Percentiles rank a stretch among this genome's conserved stretches.
These are phyloP conservation scores for Gnaphalium uliginosum DNA, from an alignment of 129 eudicot species.

Conservation along the genomic window DNA sequence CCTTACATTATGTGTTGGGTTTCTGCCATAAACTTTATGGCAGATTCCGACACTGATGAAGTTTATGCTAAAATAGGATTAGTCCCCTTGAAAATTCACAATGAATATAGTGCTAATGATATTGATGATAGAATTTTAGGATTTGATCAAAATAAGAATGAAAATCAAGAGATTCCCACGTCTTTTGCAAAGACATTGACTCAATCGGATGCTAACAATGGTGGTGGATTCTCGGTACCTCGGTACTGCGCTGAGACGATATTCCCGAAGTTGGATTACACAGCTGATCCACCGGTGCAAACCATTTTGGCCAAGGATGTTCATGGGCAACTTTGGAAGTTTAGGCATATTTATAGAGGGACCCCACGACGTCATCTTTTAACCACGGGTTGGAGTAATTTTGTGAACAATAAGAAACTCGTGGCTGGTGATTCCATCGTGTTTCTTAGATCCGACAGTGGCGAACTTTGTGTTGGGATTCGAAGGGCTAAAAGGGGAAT, in stretches of 20 bases:
- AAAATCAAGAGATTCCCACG: slow-evolving; percentile 48
- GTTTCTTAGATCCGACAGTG: slow-evolving; percentile 63
- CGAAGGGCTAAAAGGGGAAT: slow-evolving; percentile 71
- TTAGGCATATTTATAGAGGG: slow-evolving; percentile 80
- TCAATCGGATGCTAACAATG: slow-evolving; percentile 90
- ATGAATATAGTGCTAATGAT: slow-evolving; percentile 1
- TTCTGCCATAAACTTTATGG: slow-evolving; percentile 35
- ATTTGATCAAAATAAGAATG: slow-evolving; percentile 37
- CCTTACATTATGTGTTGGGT: slow-evolving; percentile 52
- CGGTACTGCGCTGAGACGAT: slow-evolving; percentile 72
- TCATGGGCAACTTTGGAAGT: slow-evolving; percentile 54
- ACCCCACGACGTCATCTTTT: slow-evolving; percentile 81
- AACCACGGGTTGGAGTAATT: slow-evolving; percentile 84
- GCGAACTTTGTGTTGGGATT: slow-evolving; percentile 76
- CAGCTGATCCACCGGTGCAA: slow-evolving; percentile 77
- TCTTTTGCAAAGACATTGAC: slow-evolving; percentile 72
- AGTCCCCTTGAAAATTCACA: slow-evolving; percentile 31
- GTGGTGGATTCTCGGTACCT: slow-evolving; percentile 93
- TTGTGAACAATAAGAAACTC: slow-evolving; percentile 68
- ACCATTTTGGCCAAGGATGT: slow-evolving; percentile 43
- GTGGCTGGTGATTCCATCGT: slow-evolving; percentile 83
- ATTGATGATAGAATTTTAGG: slow-evolving; percentile 37
- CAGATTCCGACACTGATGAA: slow-evolving; percentile 51
- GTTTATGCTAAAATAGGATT: slow-evolving; percentile 48
- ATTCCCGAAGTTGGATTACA: slow-evolving; percentile 58